These are phyloP conservation scores for Trichopus zeylanicus DNA, from an alignment of 116 monocot species.

Conservation along the genomic window DNA sequence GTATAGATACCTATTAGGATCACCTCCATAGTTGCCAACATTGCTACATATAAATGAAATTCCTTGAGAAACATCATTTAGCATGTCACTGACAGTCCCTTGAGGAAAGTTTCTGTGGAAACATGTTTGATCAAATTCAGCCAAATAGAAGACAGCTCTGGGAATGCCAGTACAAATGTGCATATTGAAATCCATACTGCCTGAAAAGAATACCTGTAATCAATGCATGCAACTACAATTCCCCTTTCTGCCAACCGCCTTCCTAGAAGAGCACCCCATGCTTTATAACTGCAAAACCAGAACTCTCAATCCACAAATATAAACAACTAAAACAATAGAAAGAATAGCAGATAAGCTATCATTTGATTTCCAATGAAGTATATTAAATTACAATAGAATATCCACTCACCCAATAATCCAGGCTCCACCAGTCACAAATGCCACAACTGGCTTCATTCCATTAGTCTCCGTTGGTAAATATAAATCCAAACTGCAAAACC, in stretches of 20 bases:
- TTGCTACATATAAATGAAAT: constrained; percentile 89
- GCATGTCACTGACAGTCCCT: constrained; percentile 95
- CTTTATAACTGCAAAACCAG: constrained; percentile 69
- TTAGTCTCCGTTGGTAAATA: constrained; percentile 52
- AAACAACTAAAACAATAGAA: constrained; percentile 1
- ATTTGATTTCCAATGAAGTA: no score
- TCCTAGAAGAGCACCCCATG: constrained; percentile 93
- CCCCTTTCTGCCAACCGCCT: constrained; percentile 85
- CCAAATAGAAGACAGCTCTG: background rate
- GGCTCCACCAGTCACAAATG: constrained; percentile 98
- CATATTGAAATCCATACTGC: background rate
- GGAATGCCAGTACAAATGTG: background rate
- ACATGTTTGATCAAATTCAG: background rate
- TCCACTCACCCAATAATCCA: constrained; percentile 96
- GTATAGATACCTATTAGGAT: constrained; percentile 54
- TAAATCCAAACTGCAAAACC: constrained; percentile 66
- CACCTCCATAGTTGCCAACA: constrained; percentile 73
- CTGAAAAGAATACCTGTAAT: constrained; percentile 67
- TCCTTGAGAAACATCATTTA: constrained; percentile 83
- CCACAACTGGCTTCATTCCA: constrained; percentile 69
- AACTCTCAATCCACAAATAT: background rate
- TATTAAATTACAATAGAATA: background rate
- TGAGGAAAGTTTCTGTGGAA: constrained; percentile 94
- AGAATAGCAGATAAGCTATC: no score
- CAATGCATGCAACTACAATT: constrained; percentile 91